These are phyloP conservation scores for Alternaria infectoria DNA, from an alignment of 2,329 filamentous ascomycete species.

Conservation along the genomic window DNA sequence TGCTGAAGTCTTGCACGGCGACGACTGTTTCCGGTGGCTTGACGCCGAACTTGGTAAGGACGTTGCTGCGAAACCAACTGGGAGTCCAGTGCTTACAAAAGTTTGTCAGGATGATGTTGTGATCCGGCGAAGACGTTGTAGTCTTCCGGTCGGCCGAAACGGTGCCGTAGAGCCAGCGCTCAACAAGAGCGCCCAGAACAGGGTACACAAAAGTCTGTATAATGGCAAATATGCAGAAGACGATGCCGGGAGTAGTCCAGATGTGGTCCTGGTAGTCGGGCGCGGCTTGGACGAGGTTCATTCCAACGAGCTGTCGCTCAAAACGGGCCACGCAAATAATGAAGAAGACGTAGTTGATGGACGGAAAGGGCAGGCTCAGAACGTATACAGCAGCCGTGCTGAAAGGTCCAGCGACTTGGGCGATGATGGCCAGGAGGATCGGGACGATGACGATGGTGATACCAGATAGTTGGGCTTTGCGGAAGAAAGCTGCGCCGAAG, in stretches of 20 bases:
- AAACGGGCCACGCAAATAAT: slow-evolving; percentile 78
- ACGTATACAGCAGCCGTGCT: slow-evolving; percentile 69
- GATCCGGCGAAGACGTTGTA: slow-evolving; percentile 40
- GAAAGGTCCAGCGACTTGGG: slow-evolving; percentile 73
- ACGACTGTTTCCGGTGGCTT: slow-evolving; percentile 68
- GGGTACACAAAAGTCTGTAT: slow-evolving; percentile 82
- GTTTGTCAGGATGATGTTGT: slow-evolving; percentile 71
- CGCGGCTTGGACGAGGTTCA: slow-evolving; percentile 67
- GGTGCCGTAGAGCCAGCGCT: slow-evolving; percentile 77
- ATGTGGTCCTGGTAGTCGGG: slow-evolving; percentile 54
- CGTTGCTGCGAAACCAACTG: slow-evolving; percentile 61
- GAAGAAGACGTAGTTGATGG: slow-evolving; percentile 88
- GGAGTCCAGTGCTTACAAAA: slow-evolving; percentile 83
- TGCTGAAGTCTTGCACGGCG: slow-evolving; percentile 77
- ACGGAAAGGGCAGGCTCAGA: slow-evolving; percentile 79
- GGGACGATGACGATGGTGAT: slow-evolving; percentile 76
- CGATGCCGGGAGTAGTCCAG: slow-evolving; percentile 75
- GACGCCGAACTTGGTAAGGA: slow-evolving; percentile 56
- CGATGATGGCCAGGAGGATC: slow-evolving; percentile 79
- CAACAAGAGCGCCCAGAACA: slow-evolving; percentile 74
- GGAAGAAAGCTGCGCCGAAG: slow-evolving; percentile 82
- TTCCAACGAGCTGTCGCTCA: slow-evolving; percentile 66
- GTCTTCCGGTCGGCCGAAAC: slow-evolving; percentile 62
- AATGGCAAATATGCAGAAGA: slow-evolving; percentile 77
- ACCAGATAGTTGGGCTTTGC: slow-evolving; percentile 84